Percentiles rank a stretch among this genome's conserved stretches.
Conservation (phyloP, 768 basidiomycete species). For the Rhizopogon salebrosus region DNA sequence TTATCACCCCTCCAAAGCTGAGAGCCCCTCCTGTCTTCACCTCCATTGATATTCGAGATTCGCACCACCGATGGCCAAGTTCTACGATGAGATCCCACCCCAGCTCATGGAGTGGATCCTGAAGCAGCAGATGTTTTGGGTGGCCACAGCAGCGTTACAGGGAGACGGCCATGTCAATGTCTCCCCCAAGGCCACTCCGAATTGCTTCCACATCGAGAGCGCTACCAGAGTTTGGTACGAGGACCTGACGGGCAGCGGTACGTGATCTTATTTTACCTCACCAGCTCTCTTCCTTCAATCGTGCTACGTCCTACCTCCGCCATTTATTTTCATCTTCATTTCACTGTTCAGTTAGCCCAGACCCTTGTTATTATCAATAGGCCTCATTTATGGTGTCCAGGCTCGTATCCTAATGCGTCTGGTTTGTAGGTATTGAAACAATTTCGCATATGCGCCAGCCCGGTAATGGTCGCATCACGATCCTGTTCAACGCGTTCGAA, state of each 20-base stretch:
- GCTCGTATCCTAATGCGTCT: neutral
- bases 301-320: neutral
- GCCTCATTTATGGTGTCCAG: no score
- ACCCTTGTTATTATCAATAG: no score
- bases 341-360: no score
- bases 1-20: neutral
- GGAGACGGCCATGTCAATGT: slow-evolving; percentile 59
- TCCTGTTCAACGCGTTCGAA: slow-evolving; percentile 58
- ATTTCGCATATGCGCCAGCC: slow-evolving; percentile 55
- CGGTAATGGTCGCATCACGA: slow-evolving; percentile 52
- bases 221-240: slow-evolving; percentile 65
- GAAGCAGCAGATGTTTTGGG: slow-evolving; percentile 67
- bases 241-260: slow-evolving; percentile 67
- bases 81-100: slow-evolving; percentile 50
- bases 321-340: neutral
- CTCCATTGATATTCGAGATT: no score
- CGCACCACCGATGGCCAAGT: slow-evolving; percentile 44
- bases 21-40: neutral
- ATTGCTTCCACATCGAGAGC: slow-evolving; percentile 55
- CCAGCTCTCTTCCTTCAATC: neutral
- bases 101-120: slow-evolving; percentile 51
- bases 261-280: slow-evolving; percentile 9
- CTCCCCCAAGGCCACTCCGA: slow-evolving; percentile 59
- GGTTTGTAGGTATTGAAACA: slow-evolving; percentile 45
- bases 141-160: slow-evolving; percentile 58